Conservation (phyloP, 768 basidiomycete genomes). For the Tulasnella sp. region DNA sequence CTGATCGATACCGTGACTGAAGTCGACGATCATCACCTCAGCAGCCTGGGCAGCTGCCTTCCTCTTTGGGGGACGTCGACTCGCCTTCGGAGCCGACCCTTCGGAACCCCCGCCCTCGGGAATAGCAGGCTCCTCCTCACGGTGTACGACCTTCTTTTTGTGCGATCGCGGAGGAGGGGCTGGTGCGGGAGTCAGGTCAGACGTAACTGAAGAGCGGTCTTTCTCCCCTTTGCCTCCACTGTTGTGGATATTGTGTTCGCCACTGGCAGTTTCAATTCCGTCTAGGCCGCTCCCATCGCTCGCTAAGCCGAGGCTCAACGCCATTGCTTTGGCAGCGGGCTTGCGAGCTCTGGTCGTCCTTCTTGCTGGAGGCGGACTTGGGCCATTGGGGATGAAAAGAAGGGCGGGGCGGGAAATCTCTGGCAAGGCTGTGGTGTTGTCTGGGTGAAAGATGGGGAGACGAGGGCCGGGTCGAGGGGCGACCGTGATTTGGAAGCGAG, state of each 20-base stretch:
- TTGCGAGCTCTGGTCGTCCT: slow-evolving; percentile 19
- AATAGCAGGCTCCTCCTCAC: background rate
- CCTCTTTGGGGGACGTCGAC: slow-evolving; percentile 18
- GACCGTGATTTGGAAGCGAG: slow-evolving; percentile 3
- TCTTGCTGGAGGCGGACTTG: slow-evolving; percentile 21
- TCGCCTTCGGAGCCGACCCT: background rate
- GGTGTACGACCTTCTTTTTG: slow-evolving; percentile 13
- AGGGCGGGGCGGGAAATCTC: slow-evolving; percentile 20
- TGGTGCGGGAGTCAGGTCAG: slow-evolving; percentile 6
- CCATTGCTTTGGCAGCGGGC: slow-evolving; percentile 25
- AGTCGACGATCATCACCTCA: slow-evolving; percentile 7
- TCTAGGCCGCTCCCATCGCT: slow-evolving; percentile 26
- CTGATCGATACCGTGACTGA: background rate
- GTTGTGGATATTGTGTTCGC: slow-evolving; percentile 5
- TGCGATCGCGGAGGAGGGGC: slow-evolving; percentile 10
- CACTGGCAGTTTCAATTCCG: slow-evolving; percentile 1
- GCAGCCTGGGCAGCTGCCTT: slow-evolving; percentile 15
- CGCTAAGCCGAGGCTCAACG: slow-evolving; percentile 16
- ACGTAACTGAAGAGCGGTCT: background rate
- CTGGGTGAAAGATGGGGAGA: slow-evolving; percentile 25
- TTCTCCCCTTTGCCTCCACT: slow-evolving; percentile 11
- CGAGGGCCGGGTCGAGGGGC: slow-evolving; percentile 18
- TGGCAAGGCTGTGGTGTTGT: slow-evolving; percentile 20
- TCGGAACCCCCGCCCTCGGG: background rate
- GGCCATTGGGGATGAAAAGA: slow-evolving; percentile 1